A percentile compares a stretch with the other conserved stretches of the same genome.
phyloP scores from a whole-genome alignment of 192 early-diverging fungal species.

The Hyaloraphidium curvatum region DNA sequence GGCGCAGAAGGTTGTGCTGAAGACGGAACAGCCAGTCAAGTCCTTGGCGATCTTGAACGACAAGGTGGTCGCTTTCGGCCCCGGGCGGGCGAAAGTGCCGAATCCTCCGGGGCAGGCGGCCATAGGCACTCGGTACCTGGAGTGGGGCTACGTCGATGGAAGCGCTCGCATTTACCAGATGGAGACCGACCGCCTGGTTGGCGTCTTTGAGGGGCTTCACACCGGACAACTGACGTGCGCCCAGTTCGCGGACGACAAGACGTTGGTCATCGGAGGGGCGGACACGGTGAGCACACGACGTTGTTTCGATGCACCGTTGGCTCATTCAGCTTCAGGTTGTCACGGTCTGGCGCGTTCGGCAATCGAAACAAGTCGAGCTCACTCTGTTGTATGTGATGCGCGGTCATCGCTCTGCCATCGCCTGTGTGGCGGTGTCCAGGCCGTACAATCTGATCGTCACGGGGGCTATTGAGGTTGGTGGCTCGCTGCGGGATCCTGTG shows the following conservation, averaged over 20 bases:
- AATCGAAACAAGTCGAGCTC: slow-evolving; percentile 22
- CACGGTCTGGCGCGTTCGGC: slow-evolving; percentile 34
- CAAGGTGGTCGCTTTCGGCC: slow-evolving; percentile 17
- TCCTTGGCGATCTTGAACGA: slow-evolving; percentile 25
- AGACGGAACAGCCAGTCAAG: slow-evolving; percentile 27
- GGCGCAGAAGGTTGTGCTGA: slow-evolving; percentile 29
- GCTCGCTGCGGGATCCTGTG: not conserved
- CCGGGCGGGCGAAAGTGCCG: slow-evolving; percentile 20
- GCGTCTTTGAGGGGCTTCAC: slow-evolving; percentile 40
- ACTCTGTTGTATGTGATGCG: slow-evolving; percentile 28
- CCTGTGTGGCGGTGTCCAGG: slow-evolving; percentile 25
- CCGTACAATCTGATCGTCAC: slow-evolving; percentile 37
- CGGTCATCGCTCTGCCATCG: slow-evolving; percentile 32
- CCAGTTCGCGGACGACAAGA: slow-evolving; percentile 34
- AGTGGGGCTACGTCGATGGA: slow-evolving; percentile 43
- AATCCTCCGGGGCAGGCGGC: no score
- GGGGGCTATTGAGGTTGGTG: slow-evolving; percentile 24
- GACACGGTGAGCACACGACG: slow-evolving; percentile 18
- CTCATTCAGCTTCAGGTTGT: slow-evolving; percentile 22
- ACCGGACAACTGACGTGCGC: slow-evolving; percentile 33
- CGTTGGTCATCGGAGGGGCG: slow-evolving; percentile 36
- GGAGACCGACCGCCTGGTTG: slow-evolving; percentile 29
- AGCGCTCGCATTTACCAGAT: slow-evolving; percentile 30
- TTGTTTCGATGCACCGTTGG: slow-evolving; percentile 2
- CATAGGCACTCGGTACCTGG: slow-evolving; percentile 26